A percentile compares a stretch with the other conserved stretches of the same genome.
Evolutionary conservation across 495 filamentous ascomycete genomes (phyloP).

Genomic region (Aspergillus wentii): DNA sequence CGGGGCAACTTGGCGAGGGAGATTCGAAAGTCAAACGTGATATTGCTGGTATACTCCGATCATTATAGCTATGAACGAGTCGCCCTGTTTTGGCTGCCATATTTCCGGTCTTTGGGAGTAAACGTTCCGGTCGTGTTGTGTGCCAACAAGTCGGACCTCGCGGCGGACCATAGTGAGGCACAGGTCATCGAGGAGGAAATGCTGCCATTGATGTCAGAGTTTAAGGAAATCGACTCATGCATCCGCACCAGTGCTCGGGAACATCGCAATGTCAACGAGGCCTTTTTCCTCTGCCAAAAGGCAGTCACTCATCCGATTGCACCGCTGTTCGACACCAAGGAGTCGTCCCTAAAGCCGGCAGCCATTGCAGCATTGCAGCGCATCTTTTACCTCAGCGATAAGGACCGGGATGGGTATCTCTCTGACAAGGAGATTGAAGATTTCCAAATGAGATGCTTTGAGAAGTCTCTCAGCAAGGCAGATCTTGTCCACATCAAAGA

Average conservation of each 20-base stretch:
- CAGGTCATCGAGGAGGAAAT: constrained; percentile 94
- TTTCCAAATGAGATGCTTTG: constrained; percentile 88
- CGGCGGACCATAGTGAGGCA: constrained; percentile 60
- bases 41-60: constrained; percentile 94
- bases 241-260: constrained; percentile 93
- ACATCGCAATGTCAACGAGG: constrained; percentile 92
- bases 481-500: constrained; percentile 87
- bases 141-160: constrained; percentile 92
- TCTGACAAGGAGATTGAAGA: constrained; percentile 86
- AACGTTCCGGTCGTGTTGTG: constrained; percentile 98
- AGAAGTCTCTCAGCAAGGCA: constrained; percentile 69
- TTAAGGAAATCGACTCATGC: constrained; percentile 97
- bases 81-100: constrained; percentile 94
- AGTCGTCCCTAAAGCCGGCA: constrained; percentile 79
- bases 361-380: constrained; percentile 79
- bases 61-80: constrained; percentile 98
- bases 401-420: constrained; percentile 91
- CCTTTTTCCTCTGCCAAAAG: constrained; percentile 95
- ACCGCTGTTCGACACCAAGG: constrained; percentile 93
- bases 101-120: constrained; percentile 93
- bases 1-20: constrained; percentile 83
- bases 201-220: constrained; percentile 96
- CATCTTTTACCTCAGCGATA: constrained; percentile 93
- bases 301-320: constrained; percentile 98
- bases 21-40: constrained; percentile 93